Evolutionary conservation across 345 rosid species (phyloP).

Genomic region (Litchi chinensis): DNA sequence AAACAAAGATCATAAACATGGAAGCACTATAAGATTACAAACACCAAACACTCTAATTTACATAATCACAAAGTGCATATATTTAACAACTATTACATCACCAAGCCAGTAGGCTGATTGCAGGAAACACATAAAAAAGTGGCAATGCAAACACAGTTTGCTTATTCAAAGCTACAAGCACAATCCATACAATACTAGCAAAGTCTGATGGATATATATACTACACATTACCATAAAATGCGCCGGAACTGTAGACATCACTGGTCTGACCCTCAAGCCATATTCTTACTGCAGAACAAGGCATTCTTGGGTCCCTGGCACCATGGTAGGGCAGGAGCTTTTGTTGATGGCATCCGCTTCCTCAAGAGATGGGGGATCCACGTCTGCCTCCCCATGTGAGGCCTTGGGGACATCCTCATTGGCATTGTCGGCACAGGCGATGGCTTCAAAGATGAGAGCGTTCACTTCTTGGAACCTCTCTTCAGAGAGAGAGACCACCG

Average conservation of each 20-base stretch:
- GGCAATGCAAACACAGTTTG: slow-evolving; percentile 32
- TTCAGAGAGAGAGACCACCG: slow-evolving; percentile 86
- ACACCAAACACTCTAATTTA: slow-evolving; percentile 16
- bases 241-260: neutral
- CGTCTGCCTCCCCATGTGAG: slow-evolving; percentile 30
- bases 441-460: slow-evolving; percentile 64
- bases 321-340: slow-evolving; percentile 41
- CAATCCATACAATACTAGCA: slow-evolving; percentile 5
- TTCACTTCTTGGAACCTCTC: slow-evolving; percentile 82
- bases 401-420: slow-evolving; percentile 27
- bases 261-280: slow-evolving; percentile 14
- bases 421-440: slow-evolving; percentile 26
- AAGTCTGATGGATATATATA: neutral
- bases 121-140: neutral
- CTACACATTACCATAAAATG: neutral
- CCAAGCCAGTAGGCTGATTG: neutral
- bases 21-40: neutral
- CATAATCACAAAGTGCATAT: neutral
- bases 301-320: slow-evolving; percentile 67
- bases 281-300: slow-evolving; percentile 63
- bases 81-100: neutral
- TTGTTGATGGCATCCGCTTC: slow-evolving; percentile 35
- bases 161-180: slow-evolving; percentile 34
- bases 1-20: neutral
- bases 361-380: slow-evolving; percentile 18